These are phyloP conservation scores for Tulasnella calospora DNA, from an alignment of 768 basidiomycete species.

Conservation along the genomic window DNA sequence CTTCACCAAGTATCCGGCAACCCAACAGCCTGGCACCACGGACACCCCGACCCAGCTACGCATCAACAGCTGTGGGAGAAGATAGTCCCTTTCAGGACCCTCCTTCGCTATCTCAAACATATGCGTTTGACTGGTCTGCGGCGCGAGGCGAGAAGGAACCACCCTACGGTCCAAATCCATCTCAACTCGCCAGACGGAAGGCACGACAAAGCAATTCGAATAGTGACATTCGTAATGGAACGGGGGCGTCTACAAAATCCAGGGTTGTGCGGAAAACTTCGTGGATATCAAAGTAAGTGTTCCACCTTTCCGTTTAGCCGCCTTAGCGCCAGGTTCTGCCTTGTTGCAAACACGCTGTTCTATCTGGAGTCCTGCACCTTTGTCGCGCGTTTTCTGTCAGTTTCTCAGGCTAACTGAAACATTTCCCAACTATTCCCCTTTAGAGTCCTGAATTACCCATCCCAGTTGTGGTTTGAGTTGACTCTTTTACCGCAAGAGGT, in stretches of 20 bases:
- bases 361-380: background rate
- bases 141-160: conserved; percentile 64
- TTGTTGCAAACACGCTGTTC: background rate
- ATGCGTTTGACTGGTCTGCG: conserved; percentile 85
- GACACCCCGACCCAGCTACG: background rate
- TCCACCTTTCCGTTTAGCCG: conserved; percentile 26
- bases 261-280: conserved; percentile 50
- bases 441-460: conserved; percentile 45
- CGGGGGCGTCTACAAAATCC: conserved; percentile 9
- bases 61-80: background rate
- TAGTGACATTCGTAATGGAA: background rate
- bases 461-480: conserved; percentile 70
- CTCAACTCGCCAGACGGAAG: conserved; percentile 37
- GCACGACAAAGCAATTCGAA: conserved; percentile 33
- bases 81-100: background rate
- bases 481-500: conserved; percentile 77
- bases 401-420: conserved; percentile 38
- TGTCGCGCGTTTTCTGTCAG: background rate
- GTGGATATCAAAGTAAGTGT: conserved; percentile 51
- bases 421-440: background rate
- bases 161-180: conserved; percentile 56
- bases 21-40: background rate
- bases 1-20: background rate
- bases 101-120: conserved; percentile 54
- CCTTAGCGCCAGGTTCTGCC: conserved; percentile 2